These are phyloP conservation scores for Trypanosoma rangeli DNA, from an alignment of 208 protist genomes.

Conservation along the genomic window DNA sequence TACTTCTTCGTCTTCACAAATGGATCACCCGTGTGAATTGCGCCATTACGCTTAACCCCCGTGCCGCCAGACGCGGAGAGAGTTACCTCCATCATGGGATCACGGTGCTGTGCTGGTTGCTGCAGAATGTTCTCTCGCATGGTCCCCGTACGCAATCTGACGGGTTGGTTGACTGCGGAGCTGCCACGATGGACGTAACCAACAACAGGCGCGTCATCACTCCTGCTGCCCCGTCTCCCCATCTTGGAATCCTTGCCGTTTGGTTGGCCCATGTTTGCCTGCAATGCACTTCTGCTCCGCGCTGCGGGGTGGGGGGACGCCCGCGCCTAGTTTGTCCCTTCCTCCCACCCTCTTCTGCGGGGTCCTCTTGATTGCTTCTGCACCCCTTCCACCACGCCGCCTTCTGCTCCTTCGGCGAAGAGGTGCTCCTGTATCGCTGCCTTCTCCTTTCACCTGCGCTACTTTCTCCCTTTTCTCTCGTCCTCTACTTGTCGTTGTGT, in stretches of 20 bases:
- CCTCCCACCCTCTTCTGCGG: not conserved
- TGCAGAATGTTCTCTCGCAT: constrained; percentile 28
- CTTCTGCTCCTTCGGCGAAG: not conserved
- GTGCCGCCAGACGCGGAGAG: constrained; percentile 3
- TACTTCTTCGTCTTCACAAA: constrained; percentile 21
- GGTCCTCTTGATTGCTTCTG: not conserved
- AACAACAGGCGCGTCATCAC: not conserved
- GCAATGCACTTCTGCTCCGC: not conserved
- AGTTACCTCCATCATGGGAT: constrained; percentile 23
- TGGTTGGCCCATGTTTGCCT: constrained; percentile 54
- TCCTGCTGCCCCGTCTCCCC: constrained; percentile 2
- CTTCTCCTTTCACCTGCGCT: not conserved
- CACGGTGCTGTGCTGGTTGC: constrained; percentile 19
- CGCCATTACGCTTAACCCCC: constrained; percentile 15
- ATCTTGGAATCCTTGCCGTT: constrained; percentile 62
- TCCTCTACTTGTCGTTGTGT: not conserved
- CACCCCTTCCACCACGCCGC: not conserved
- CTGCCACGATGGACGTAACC: not conserved
- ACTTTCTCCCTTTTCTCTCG: not conserved
- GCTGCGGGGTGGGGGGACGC: too few species aligned
- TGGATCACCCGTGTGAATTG: not conserved
- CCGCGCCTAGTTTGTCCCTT: too few species aligned
- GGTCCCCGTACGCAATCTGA: constrained; percentile 38
- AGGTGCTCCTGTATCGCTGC: not conserved
- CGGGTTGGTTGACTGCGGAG: not conserved